Percentiles rank a stretch among this genome's conserved stretches.
These are phyloP conservation scores for Lavandula angustifolia DNA, from an alignment of 257 asterid genomes.

Conservation along the genomic window DNA sequence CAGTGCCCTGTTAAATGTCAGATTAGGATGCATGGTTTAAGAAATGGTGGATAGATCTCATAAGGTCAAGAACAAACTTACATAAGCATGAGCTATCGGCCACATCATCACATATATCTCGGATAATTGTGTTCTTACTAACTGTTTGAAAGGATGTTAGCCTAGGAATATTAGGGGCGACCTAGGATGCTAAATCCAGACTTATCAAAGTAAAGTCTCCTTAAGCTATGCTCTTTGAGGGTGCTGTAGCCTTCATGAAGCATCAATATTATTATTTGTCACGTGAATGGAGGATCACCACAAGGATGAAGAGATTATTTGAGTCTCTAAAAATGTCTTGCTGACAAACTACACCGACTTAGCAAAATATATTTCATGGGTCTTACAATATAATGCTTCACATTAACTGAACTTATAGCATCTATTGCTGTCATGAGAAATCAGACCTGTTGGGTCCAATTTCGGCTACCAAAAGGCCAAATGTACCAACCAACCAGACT, in stretches of 20 bases:
- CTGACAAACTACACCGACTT: constrained; percentile 1
- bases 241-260: background rate
- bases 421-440: background rate
- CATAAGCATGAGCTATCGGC: background rate
- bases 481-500: background rate
- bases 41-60: constrained; percentile 12
- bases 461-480: background rate
- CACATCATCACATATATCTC: background rate
- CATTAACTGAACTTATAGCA: constrained; percentile 1
- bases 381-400: background rate
- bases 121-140: background rate
- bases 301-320: background rate
- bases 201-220: background rate
- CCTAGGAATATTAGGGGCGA: background rate
- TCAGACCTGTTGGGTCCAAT: background rate
- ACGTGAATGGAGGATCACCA: no score
- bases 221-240: background rate
- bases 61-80: background rate
- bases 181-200: background rate
- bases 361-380: background rate
- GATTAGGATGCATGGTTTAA: constrained; percentile 14
- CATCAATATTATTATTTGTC: background rate
- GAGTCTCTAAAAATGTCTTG: background rate
- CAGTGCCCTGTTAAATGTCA: constrained; percentile 65
- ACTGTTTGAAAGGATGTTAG: background rate